phyloP scores from a whole-genome alignment of 1,284 basidiomycete species.

The Malassezia dermatis region DNA sequence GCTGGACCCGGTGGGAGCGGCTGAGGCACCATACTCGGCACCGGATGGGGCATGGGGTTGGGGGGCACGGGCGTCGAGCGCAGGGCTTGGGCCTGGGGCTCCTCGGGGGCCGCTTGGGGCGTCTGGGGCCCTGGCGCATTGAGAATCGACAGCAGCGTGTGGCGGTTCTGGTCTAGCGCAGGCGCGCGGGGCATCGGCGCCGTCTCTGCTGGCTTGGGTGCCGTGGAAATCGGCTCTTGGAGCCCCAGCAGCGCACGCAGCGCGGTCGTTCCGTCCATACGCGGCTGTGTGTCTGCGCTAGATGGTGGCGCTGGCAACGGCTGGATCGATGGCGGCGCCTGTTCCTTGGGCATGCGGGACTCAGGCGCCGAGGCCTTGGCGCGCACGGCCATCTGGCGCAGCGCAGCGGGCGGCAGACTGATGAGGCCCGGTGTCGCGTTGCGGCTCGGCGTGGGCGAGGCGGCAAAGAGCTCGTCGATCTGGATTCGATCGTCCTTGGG shows the following conservation, averaged over 20 bases:
- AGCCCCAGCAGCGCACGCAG: slow-evolving; percentile 10
- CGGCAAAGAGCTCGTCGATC: slow-evolving; percentile 2
- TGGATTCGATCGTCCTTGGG: neutral
- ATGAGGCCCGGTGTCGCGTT: slow-evolving; percentile 7
- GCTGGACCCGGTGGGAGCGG: too few relatives aligned
- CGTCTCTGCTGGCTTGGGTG: neutral
- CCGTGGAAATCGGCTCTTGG: neutral
- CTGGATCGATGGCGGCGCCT: neutral
- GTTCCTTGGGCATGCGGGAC: neutral
- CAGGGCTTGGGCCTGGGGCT: too few relatives aligned
- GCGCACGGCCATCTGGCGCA: slow-evolving; percentile 2
- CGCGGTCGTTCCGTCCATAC: slow-evolving; percentile 10
- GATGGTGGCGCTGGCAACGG: slow-evolving; percentile 7
- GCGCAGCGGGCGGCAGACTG: slow-evolving; percentile 1
- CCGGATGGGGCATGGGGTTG: neutral
- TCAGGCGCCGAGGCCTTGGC: neutral
- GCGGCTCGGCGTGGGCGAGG: neutral
- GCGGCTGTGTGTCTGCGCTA: neutral
- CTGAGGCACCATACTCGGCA: too few relatives aligned
- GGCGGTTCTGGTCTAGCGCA: neutral
- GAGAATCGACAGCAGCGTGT: neutral
- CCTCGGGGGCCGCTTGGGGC: neutral
- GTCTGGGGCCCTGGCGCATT: neutral
- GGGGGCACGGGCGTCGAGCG: too few relatives aligned
- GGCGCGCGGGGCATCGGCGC: neutral